A percentile compares a stretch with the other conserved stretches of the same genome.
Evolutionary conservation across 768 basidiomycete genomes (phyloP).

Genomic region (Collybiopsis luxurians): DNA sequence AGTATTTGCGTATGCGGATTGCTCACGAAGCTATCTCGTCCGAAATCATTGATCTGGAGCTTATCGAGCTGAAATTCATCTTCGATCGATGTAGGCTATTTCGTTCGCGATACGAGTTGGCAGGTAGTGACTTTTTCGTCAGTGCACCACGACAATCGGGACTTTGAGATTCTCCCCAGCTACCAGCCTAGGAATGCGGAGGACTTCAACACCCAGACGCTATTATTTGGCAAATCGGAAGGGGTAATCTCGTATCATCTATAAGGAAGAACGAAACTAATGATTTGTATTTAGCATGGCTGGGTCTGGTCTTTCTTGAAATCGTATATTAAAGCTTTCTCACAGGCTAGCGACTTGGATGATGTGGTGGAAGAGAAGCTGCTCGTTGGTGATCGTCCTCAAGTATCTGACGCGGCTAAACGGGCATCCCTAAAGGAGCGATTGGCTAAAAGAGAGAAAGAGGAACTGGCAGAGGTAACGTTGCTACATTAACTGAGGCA

Average conservation of each 20-base stretch:
- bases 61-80: slow-evolving; percentile 81
- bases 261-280: background rate
- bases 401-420: slow-evolving; percentile 51
- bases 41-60: slow-evolving; percentile 77
- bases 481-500: background rate
- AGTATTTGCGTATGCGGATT: slow-evolving; percentile 82
- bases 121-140: slow-evolving; percentile 8
- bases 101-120: background rate
- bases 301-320: slow-evolving; percentile 76
- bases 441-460: slow-evolving; percentile 43
- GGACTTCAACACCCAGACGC: slow-evolving; percentile 64
- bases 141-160: slow-evolving; percentile 87
- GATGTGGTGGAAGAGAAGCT: slow-evolving; percentile 81
- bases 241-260: slow-evolving; percentile 44
- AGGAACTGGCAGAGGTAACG: slow-evolving; percentile 54
- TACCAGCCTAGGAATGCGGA: slow-evolving; percentile 62
- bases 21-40: slow-evolving; percentile 68
- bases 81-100: slow-evolving; percentile 62
- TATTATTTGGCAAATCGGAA: slow-evolving; percentile 59
- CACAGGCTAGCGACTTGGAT: slow-evolving; percentile 77
- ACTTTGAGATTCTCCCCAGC: slow-evolving; percentile 73
- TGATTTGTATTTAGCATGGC: slow-evolving; percentile 41
- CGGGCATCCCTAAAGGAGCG: slow-evolving; percentile 58
- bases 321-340: slow-evolving; percentile 74
- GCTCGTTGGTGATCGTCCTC: slow-evolving; percentile 77